Evolutionary conservation across 1,139 yeast genomes (phyloP), one percentile per base, ranked within the genome.

Genomic region (Hansenula sp.): DNA sequence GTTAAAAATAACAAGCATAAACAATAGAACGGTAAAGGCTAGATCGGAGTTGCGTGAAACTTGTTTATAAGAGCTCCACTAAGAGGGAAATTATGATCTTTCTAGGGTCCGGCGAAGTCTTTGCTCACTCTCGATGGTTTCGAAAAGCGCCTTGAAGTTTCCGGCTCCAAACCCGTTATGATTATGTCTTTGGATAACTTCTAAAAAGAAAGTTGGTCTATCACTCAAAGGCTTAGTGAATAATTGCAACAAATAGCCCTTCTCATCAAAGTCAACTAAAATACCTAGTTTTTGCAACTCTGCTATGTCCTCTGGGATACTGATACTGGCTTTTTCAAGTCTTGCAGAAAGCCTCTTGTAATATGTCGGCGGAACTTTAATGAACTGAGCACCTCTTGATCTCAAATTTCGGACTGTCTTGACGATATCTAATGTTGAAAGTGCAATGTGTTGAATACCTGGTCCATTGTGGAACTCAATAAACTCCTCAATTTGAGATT

Each of bases 141-240:
- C 91, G 58, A 85, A 87, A 41, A 88, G 67, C 0, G 93, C 86
- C 59, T 79, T 84, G 67, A 88, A 88, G 44, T 90, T 88, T 0
- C 95, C 95, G 42, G 88, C 89, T 0, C 96, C 96, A 65, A 88
- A 88, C 1, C 96, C 96, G 49, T 82, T 75, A 60, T 85, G 91
- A 56, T 85, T 84, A 55, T 74, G 72, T 50, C 96, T 74, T 63
- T 88, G 94, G 50, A 88, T 88, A 18, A 87, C 73, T 61, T 88
- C 96, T 52, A 87, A 68, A 59, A 88, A 88, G 39, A 86, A 71
- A 0, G 96, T 86, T 24, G 96, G 96, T 34, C 95, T 70, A 59
- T 84, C 91, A 51, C 77, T 76, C 21, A 85, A 63, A 0, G 95
- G 94, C 55, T 81, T 79, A 18, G 94, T 84, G 62, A 88, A 88